Evolutionary conservation across 805 yeast genomes (phyloP).

Genomic region (Candida hispaniensis): DNA sequence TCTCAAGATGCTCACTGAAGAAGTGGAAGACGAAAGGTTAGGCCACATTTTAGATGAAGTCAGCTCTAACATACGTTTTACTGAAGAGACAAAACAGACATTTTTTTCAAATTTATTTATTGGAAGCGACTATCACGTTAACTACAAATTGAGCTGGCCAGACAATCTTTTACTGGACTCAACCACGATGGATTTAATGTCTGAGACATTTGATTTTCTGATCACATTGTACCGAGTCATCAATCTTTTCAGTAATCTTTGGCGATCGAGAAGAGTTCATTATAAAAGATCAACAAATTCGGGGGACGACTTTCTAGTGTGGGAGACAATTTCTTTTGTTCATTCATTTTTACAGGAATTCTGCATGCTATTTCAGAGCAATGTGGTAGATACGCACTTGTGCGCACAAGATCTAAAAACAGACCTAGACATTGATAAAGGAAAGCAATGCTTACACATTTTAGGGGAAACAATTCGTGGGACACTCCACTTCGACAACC

Average conservation of each 20-base stretch:
- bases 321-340: slow-evolving; percentile 8
- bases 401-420: slow-evolving; percentile 11
- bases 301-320: slow-evolving; percentile 3
- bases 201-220: slow-evolving; percentile 16
- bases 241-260: slow-evolving; percentile 8
- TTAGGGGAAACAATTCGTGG: slow-evolving; percentile 9
- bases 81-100: slow-evolving; percentile 5
- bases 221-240: slow-evolving; percentile 4
- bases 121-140: slow-evolving; percentile 17
- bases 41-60: slow-evolving; percentile 2
- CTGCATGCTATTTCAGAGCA: slow-evolving; percentile 20
- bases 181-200: slow-evolving; percentile 15
- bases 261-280: slow-evolving; percentile 13
- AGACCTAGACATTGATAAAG: slow-evolving; percentile 3
- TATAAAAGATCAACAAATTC: slow-evolving; percentile 1
- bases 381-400: slow-evolving; percentile 17
- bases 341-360: slow-evolving; percentile 18
- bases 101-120: slow-evolving; percentile 20
- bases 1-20: too few relatives aligned
- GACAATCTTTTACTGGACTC: slow-evolving; percentile 18
- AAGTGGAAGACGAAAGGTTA: slow-evolving; percentile 1
- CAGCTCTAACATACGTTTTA: slow-evolving; percentile 5
- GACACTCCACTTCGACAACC: slow-evolving; percentile 15
- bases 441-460: slow-evolving; percentile 15
- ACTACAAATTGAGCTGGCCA: slow-evolving; percentile 21